A percentile compares a stretch with the other conserved stretches of the same genome.
phyloP scores from a whole-genome alignment of 495 filamentous ascomycete genomes.

The Xylaria bambusicola region DNA sequence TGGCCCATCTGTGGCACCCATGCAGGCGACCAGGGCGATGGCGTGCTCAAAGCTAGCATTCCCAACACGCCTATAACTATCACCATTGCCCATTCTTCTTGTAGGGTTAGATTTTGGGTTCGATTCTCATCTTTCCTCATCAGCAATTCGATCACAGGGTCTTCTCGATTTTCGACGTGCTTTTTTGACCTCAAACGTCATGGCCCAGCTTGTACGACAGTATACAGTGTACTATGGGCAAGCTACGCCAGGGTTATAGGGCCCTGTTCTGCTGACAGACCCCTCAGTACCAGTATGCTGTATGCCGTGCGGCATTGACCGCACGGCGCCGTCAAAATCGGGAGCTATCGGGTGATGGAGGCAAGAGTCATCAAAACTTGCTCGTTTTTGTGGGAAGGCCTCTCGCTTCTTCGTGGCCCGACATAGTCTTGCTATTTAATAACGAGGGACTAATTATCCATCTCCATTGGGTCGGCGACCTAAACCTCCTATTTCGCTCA shows the following conservation, averaged over 20 bases:
- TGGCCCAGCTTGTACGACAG: no score
- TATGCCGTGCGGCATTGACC: not conserved
- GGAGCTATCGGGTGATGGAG: slow-evolving; percentile 1
- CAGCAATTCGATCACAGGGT: not conserved
- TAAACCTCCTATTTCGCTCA: no score
- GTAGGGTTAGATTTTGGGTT: not conserved
- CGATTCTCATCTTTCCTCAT: no score
- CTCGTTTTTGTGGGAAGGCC: not conserved
- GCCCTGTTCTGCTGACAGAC: no score
- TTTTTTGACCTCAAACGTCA: no score
- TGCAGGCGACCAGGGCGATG: slow-evolving; percentile 21
- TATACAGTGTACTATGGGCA: no score
- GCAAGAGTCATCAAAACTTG: slow-evolving; percentile 7
- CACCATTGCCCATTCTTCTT: not conserved
- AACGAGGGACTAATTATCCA: no score
- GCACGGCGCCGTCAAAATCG: not conserved
- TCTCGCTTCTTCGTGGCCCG: not conserved
- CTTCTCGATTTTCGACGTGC: not conserved
- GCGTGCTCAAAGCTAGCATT: slow-evolving; percentile 17
- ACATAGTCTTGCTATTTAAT: not conserved
- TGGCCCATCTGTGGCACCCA: no score
- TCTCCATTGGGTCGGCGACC: not conserved
- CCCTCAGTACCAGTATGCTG: not conserved
- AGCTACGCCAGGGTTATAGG: no score
- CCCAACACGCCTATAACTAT: slow-evolving; percentile 8